Percentiles rank a stretch among this genome's conserved stretches.
These are phyloP conservation scores for Hericium alpestre DNA, from an alignment of 768 basidiomycete species.

Conservation along the genomic window DNA sequence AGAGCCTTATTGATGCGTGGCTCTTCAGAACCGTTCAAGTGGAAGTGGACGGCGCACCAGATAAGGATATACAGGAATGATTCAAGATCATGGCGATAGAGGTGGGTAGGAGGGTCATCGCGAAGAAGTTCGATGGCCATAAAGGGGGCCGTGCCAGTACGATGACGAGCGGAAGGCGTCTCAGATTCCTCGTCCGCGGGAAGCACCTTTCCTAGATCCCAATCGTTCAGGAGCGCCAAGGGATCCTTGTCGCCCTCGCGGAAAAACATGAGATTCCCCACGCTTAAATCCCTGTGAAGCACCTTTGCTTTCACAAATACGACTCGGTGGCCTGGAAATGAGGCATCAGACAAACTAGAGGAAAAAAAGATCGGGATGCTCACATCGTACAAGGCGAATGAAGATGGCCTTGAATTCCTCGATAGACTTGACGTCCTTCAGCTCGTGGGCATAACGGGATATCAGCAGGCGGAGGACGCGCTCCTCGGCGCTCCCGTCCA, in stretches of 20 bases:
- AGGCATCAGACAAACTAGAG: not conserved
- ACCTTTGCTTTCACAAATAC: not conserved
- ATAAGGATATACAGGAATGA: no score
- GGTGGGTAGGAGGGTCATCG: no score
- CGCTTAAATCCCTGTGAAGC: not conserved
- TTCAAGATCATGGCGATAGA: no score
- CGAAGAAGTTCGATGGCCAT: no score
- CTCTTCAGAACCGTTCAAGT: no score
- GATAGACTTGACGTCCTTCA: not conserved
- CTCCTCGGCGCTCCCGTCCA: not conserved
- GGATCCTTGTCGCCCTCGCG: not conserved
- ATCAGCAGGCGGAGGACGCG: not conserved
- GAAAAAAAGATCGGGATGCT: not conserved
- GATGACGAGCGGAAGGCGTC: no score
- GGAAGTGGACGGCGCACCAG: no score
- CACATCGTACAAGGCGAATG: not conserved
- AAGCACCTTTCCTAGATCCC: no score
- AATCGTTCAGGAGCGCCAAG: no score
- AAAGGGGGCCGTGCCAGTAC: no score
- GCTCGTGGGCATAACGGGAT: not conserved
- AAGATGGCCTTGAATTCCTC: not conserved
- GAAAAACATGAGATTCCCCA: not conserved
- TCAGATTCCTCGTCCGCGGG: no score
- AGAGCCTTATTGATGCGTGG: no score
- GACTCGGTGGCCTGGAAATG: not conserved